Conservation (phyloP, 73 alveolate genomes). For the Tetrahymena malaccensis region DNA sequence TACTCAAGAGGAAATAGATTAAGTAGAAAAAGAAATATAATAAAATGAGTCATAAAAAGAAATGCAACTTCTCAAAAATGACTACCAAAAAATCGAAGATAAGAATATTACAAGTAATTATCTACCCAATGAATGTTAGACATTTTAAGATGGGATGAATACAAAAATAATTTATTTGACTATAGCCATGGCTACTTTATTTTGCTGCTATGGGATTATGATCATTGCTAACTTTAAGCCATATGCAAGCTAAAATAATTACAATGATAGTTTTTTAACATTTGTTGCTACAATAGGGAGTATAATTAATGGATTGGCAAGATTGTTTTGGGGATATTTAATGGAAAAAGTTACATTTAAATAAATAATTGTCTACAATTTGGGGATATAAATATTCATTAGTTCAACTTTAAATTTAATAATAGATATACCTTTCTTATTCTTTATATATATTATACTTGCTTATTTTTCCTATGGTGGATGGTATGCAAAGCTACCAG, state of each 20-base stretch:
- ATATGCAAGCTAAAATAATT: background rate
- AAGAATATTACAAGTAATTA: background rate
- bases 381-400: background rate
- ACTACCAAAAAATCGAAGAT: background rate
- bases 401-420: background rate
- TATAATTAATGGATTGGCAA: background rate
- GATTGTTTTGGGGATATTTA: background rate
- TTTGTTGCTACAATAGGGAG: background rate
- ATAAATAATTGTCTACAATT: background rate
- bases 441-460: background rate
- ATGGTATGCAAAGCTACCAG: background rate
- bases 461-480: background rate
- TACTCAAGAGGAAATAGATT: background rate
- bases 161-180: background rate
- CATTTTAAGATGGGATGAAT: background rate
- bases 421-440: background rate
- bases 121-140: background rate
- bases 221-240: background rate
- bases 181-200: background rate
- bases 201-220: background rate
- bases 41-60: background rate
- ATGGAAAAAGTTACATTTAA: background rate
- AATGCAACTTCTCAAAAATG: background rate
- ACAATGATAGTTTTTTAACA: background rate
- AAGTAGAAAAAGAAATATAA: background rate